phyloP scores from a whole-genome alignment of 2,329 filamentous ascomycete species.

The Colletotrichum navitas region DNA sequence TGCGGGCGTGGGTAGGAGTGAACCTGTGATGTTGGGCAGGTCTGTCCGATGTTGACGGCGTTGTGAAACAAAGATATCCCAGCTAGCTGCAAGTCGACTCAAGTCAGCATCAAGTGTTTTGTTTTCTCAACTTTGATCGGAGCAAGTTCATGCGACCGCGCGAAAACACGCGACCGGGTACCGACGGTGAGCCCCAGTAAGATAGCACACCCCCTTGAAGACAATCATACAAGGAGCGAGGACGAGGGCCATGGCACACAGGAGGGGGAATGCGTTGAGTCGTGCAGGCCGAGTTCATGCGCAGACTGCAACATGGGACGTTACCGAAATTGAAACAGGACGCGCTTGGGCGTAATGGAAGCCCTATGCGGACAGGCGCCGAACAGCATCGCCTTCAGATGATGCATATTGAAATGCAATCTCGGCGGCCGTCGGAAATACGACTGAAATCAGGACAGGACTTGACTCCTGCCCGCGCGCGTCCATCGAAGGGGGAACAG shows the following conservation, averaged over 20 bases:
- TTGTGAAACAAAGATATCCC: conserved; percentile 42
- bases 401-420: conserved; percentile 41
- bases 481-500: conserved; percentile 1
- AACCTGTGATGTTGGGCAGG: conserved; percentile 35
- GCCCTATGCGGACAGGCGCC: conserved; percentile 35
- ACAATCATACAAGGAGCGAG: conserved; percentile 36
- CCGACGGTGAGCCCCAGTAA: conserved; percentile 33
- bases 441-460: conserved; percentile 14
- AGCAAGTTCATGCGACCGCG: conserved; percentile 41
- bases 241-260: background rate
- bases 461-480: background rate
- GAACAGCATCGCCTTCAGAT: conserved; percentile 39
- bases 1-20: conserved; percentile 16
- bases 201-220: conserved; percentile 24
- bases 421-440: conserved; percentile 38
- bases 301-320: conserved; percentile 42
- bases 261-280: conserved; percentile 37
- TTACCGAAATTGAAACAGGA: conserved; percentile 42
- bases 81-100: conserved; percentile 37
- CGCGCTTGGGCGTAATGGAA: conserved; percentile 37
- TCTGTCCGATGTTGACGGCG: conserved; percentile 37
- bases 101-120: conserved; percentile 43
- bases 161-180: conserved; percentile 40
- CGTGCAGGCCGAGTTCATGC: conserved; percentile 40
- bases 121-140: conserved; percentile 42